These are phyloP conservation scores for Aegilops umbellulata DNA, from an alignment of 176 grass and related monocot species.

Conservation along the genomic window DNA sequence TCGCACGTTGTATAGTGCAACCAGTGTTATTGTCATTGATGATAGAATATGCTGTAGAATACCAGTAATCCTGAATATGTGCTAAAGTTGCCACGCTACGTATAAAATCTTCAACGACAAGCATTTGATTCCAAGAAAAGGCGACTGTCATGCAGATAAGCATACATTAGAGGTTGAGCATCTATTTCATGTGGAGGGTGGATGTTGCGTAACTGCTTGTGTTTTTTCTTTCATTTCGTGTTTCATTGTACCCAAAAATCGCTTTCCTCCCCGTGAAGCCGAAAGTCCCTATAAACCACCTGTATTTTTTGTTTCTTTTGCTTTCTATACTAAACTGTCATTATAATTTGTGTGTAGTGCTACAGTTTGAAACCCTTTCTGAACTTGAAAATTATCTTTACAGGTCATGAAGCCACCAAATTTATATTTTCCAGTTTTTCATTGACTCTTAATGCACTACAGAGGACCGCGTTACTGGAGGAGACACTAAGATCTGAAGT, in stretches of 20 bases:
- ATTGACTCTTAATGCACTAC: not conserved
- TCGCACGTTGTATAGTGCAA: not conserved
- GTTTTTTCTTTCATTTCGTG: not conserved
- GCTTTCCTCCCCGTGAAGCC: not conserved
- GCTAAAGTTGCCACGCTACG: not conserved
- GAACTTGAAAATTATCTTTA: not conserved
- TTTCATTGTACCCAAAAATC: not conserved
- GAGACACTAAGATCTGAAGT: not conserved
- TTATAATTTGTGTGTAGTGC: not conserved
- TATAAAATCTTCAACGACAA: not conserved
- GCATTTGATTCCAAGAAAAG: not conserved
- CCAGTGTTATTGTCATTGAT: not conserved
- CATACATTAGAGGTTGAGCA: not conserved
- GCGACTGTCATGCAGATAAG: constrained; percentile 1
- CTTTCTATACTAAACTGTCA: not conserved
- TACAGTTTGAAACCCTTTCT: not conserved
- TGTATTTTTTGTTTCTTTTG: not conserved
- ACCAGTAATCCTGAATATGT: not conserved
- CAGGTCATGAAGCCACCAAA: constrained; percentile 9
- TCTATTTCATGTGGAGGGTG: not conserved
- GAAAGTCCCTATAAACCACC: not conserved
- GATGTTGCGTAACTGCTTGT: not conserved
- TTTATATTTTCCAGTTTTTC: not conserved
- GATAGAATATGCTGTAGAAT: constrained; percentile 1
- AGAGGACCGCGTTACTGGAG: not conserved